Base-by-base conservation (phyloP, 2,329 filamentous ascomycete species). In the Didymella pinodella region DNA sequence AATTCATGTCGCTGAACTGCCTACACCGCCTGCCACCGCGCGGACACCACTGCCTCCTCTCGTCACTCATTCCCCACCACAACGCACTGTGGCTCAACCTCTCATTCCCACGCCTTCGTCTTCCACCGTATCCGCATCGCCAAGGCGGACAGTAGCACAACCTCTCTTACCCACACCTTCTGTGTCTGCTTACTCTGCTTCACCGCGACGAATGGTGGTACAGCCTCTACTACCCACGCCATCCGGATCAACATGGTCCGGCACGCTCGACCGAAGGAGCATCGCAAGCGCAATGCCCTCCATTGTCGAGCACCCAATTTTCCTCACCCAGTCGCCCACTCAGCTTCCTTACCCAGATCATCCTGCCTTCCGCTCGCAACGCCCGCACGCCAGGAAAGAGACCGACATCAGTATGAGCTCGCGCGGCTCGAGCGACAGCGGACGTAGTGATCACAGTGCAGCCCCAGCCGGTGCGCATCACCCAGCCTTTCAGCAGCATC, bases 101-200 rank as follows among this genome's bases (percentile, higher is more conserved):
- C 64, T 75, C 7, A 66, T 75, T 20, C 71, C 72, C 16, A 63
- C 73, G 1, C 74, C 74, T 10, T 70, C 73, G 0, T 64, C 68
- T 0, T 73, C 72, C 16, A 73, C 68, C 7, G 64, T 68, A 2
- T 68, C 69, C 14, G 68, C 64, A 46, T 47, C 51, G 12, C 32
- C 63, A 20, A 62, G 61, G 12, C 65, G 70, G n/a, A 68, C 55
- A 2, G 59, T 71, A 20, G 73, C 74, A 1, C 64, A 71, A 29
- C 72, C 73, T 10, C 64, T 75, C 4, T 65, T 75, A 31, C 70
- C 71, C n/a, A 63, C 73, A 3, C 74, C 73, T 16, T 71, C 73
- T 0, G 62, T 67, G 1, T 72, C 72, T n/a, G 73, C 70, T 8
- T 63, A n/a, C 1, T 68, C 69, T 16, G 68, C 68, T 2, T 66